Conservation (phyloP, 164 flowering plant species). For the Tetrastigma voinierianum region DNA sequence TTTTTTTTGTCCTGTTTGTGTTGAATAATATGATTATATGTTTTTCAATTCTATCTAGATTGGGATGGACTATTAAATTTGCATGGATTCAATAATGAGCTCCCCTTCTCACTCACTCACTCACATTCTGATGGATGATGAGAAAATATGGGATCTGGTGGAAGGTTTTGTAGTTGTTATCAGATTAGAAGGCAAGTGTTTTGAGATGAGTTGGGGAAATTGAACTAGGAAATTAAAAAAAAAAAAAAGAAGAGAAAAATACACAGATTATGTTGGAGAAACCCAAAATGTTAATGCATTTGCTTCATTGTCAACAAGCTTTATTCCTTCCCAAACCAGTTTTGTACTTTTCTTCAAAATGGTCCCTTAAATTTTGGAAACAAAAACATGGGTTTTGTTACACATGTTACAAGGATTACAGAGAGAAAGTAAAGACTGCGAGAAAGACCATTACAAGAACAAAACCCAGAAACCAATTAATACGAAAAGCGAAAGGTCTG, state of each 20-base stretch:
- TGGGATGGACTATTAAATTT: background rate
- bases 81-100: background rate
- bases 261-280: background rate
- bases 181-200: background rate
- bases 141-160: background rate
- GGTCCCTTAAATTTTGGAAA: background rate
- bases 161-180: background rate
- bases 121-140: background rate
- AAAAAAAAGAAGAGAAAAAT: background rate
- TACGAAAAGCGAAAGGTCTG: no score
- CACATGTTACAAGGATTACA: no score
- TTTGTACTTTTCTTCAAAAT: background rate
- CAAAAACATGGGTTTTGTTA: no score
- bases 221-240: no score
- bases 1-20: slow-evolving; percentile 9
- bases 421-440: no score
- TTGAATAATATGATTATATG: background rate
- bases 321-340: background rate
- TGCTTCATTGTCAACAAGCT: background rate
- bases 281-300: background rate
- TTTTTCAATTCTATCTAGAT: background rate
- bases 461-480: no score
- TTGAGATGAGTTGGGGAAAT: background rate
- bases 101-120: background rate
- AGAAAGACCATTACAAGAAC: no score